Conservation (phyloP, 495 filamentous ascomycete genomes). For the Aspergillus olivimuriae region DNA sequence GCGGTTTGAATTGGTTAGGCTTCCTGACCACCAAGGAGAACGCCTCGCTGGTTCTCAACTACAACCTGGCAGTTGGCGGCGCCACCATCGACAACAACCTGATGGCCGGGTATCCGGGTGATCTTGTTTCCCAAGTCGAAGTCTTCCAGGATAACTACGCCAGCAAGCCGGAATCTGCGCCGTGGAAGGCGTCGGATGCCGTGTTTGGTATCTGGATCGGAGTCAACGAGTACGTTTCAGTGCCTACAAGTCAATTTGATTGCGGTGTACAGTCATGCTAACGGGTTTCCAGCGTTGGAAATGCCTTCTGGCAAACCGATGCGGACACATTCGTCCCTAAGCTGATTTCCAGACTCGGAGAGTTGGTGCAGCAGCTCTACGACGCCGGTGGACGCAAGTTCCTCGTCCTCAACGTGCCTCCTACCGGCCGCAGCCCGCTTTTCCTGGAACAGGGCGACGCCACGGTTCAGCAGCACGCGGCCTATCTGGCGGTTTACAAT, state of each 20-base stretch:
- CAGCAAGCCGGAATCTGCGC: constrained; percentile 31
- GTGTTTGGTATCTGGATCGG: constrained; percentile 72
- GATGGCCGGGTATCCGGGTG: constrained; percentile 22
- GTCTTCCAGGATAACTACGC: constrained; percentile 23
- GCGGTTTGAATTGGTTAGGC: constrained; percentile 49
- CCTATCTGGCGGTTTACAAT: constrained; percentile 30
- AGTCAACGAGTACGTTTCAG: constrained; percentile 58
- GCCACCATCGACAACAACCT: constrained; percentile 49
- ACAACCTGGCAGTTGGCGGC: constrained; percentile 52
- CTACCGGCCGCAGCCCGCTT: constrained; percentile 59
- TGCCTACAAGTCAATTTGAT: neutral
- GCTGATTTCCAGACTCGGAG: constrained; percentile 55
- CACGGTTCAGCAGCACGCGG: constrained; percentile 17
- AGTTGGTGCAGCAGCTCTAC: constrained; percentile 52
- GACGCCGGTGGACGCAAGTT: constrained; percentile 64
- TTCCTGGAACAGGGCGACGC: constrained; percentile 27
- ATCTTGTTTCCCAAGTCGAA: constrained; percentile 27
- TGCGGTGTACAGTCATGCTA: neutral
- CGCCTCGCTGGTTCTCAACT: constrained; percentile 43
- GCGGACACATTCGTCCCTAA: constrained; percentile 37
- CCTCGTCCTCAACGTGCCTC: constrained; percentile 68
- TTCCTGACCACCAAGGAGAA: constrained; percentile 51
- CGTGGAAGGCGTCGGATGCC: constrained; percentile 54
- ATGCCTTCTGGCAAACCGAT: constrained; percentile 47
- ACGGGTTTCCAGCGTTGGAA: constrained; percentile 46